A percentile compares a stretch with the other conserved stretches of the same genome.
phyloP scores from a whole-genome alignment of 1,139 yeast species.

The Lipomyces yarrowii region DNA sequence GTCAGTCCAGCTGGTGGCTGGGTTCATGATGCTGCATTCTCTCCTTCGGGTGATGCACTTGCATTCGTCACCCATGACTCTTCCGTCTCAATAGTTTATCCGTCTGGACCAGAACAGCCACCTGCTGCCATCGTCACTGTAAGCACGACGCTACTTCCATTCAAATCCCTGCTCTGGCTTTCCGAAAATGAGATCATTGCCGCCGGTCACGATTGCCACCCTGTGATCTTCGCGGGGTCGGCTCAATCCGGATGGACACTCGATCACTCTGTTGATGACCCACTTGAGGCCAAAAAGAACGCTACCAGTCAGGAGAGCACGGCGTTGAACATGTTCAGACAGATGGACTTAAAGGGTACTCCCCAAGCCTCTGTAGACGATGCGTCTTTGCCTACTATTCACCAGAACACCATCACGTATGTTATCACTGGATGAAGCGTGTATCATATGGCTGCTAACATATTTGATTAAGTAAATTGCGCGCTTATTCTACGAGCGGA shows the following conservation, averaged over 20 bases:
- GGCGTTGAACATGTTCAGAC: constrained; percentile 87
- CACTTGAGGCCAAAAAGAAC: constrained; percentile 51
- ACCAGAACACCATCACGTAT: constrained; percentile 76
- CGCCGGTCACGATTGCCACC: constrained; percentile 93
- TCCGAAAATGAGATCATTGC: constrained; percentile 69
- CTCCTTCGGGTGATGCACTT: constrained; percentile 74
- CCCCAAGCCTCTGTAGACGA: constrained; percentile 54
- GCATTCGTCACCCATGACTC: constrained; percentile 62
- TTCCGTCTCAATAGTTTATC: constrained; percentile 63
- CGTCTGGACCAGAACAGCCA: constrained; percentile 72
- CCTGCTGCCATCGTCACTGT: constrained; percentile 51
- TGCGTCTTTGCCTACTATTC: constrained; percentile 70
- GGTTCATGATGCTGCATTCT: constrained; percentile 89
- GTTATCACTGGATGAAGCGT: constrained; percentile 1
- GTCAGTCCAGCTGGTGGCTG: constrained; percentile 80
- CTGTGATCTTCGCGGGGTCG: constrained; percentile 74
- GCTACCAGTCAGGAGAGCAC: constrained; percentile 60
- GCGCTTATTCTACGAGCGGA: constrained; percentile 49
- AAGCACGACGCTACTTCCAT: constrained; percentile 79
- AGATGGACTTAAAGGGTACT: constrained; percentile 91
- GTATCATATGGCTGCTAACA: not conserved
- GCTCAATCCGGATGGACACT: constrained; percentile 68
- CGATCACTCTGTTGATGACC: constrained; percentile 66
- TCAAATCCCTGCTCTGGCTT: constrained; percentile 71
- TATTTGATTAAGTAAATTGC: constrained; percentile 52